These are phyloP conservation scores for Austropuccinia psidii DNA, from an alignment of 1,284 basidiomycete genomes.

Conservation along the genomic window DNA sequence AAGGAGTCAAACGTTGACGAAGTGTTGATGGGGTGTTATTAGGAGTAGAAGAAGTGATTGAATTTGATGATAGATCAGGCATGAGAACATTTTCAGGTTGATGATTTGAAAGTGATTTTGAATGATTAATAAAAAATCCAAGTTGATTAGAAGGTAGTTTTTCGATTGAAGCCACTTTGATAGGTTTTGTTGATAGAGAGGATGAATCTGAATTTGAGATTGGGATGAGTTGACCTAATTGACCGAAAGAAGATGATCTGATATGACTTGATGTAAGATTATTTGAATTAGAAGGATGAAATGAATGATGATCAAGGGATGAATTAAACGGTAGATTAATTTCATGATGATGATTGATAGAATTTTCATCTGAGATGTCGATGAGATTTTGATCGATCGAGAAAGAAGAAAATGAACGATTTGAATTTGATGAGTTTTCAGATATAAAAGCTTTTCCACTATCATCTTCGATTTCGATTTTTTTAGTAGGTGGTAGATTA, in stretches of 20 bases:
- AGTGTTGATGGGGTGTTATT: neutral
- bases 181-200: neutral
- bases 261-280: neutral
- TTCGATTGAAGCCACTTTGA: neutral
- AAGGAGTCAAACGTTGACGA: neutral
- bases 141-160: slow-evolving; percentile 1
- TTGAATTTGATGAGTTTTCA: neutral
- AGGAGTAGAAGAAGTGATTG: neutral
- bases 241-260: neutral
- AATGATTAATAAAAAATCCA: neutral
- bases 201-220: slow-evolving; percentile 10
- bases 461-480: slow-evolving; percentile 26
- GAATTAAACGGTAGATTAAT: neutral
- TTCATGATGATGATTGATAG: neutral
- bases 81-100: neutral
- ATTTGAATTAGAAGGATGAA: too few relatives aligned
- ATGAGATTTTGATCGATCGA: neutral
- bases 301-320: too few relatives aligned
- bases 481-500: slow-evolving; percentile 15
- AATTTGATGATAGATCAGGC: neutral
- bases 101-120: neutral
- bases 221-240: slow-evolving; percentile 7
- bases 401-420: neutral
- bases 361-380: neutral
- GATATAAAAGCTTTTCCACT: slow-evolving; percentile 10